These are phyloP conservation scores for Bidens hawaiensis DNA, from an alignment of 140 eudicot species.

Conservation along the genomic window DNA sequence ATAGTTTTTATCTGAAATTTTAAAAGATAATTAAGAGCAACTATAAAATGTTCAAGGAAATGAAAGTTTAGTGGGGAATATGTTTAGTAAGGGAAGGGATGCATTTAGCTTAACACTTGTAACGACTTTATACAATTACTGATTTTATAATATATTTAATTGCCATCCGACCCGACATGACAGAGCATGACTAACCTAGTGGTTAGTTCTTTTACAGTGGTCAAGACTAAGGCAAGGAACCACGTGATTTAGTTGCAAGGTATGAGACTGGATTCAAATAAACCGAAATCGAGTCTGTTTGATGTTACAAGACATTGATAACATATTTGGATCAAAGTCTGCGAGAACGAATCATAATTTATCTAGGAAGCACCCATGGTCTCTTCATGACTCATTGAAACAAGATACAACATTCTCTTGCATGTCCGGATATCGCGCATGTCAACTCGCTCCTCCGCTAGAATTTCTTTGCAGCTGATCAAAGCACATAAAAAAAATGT, in stretches of 20 bases:
- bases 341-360: not conserved
- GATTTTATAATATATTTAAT: not conserved
- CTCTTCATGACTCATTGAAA: constrained; percentile 10
- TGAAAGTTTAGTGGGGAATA: too few species aligned
- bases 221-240: not conserved
- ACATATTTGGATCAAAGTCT: not conserved
- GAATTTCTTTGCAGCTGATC: constrained; percentile 30
- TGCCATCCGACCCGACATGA: not conserved
- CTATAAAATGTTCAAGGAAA: too few species aligned
- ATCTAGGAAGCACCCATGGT: not conserved
- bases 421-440: not conserved
- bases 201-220: not conserved
- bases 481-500: not conserved
- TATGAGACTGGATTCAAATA: not conserved
- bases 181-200: not conserved
- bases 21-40: too few species aligned
- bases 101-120: too few species aligned
- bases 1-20: too few species aligned
- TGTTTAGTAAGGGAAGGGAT: too few species aligned
- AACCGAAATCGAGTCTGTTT: not conserved
- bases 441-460: not conserved
- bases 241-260: not conserved
- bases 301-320: constrained; percentile 17
- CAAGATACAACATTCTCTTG: constrained; percentile 6
- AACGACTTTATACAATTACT: not conserved